These are phyloP conservation scores for Rutstroemia sp. DNA, from an alignment of 2,329 filamentous ascomycete species.

Conservation along the genomic window DNA sequence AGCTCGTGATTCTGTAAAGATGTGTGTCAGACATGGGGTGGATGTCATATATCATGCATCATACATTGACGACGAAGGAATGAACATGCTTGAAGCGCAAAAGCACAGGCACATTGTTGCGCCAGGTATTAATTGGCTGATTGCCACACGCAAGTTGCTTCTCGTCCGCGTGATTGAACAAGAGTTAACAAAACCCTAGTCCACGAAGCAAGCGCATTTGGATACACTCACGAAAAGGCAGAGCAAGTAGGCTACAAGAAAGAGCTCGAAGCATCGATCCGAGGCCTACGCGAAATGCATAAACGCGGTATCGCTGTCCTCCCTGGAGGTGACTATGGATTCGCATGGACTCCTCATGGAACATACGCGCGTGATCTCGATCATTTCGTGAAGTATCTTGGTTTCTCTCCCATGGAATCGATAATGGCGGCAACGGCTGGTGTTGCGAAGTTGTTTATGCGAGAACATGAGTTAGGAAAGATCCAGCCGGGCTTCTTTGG, in stretches of 20 bases:
- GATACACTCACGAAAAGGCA: conserved; percentile 34
- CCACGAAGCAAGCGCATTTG: conserved; percentile 29
- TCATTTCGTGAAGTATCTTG: conserved; percentile 37
- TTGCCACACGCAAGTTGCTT: conserved; percentile 25
- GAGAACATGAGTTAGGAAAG: background rate
- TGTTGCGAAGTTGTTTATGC: background rate
- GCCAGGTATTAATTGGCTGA: conserved; percentile 36
- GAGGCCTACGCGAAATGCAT: conserved; percentile 37
- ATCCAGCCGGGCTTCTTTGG: background rate
- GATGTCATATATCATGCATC: conserved; percentile 40
- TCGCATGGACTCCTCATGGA: conserved; percentile 38
- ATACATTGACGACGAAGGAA: conserved; percentile 35
- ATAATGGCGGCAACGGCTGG: conserved; percentile 35
- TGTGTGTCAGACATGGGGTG: conserved; percentile 37
- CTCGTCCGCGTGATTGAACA: background rate
- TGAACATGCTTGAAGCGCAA: conserved; percentile 33
- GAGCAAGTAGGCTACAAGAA: conserved; percentile 37
- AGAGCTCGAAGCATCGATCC: conserved; percentile 34
- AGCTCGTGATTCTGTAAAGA: conserved; percentile 35
- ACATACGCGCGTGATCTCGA: conserved; percentile 38
- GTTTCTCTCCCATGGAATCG: conserved; percentile 36
- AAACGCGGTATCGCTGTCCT: conserved; percentile 36
- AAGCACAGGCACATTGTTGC: conserved; percentile 35
- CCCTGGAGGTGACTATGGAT: conserved; percentile 39
- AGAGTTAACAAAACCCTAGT: background rate